Conservation (phyloP, 495 filamentous ascomycete genomes). For the Penicillium odoratum region DNA sequence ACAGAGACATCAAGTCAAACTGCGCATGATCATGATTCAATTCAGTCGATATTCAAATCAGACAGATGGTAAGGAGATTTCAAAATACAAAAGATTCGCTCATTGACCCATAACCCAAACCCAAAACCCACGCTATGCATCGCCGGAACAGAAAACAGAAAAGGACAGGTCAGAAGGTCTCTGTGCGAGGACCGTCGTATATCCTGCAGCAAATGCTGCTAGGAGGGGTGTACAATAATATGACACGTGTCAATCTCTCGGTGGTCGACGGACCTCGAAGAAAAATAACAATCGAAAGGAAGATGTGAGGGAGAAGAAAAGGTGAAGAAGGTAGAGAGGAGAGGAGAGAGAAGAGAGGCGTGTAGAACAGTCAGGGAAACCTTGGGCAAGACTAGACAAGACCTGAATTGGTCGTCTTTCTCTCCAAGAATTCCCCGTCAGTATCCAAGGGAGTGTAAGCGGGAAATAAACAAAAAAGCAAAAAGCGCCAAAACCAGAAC, state of each 20-base stretch:
- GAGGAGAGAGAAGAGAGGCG: constrained; percentile 9
- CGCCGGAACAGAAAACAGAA: constrained; percentile 11
- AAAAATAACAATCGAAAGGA: constrained; percentile 7
- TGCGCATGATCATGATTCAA: neutral
- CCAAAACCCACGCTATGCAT: constrained; percentile 34
- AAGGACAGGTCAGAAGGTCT: constrained; percentile 7
- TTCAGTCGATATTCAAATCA: neutral
- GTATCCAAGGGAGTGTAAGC: neutral
- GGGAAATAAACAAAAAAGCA: neutral
- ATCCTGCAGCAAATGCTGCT: constrained; percentile 18
- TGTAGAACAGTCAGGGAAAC: neutral
- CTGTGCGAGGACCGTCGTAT: constrained; percentile 1
- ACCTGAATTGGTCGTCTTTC: neutral
- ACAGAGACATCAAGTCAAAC: neutral
- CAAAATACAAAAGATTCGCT: constrained; percentile 22
- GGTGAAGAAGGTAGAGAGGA: constrained; percentile 4
- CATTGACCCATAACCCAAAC: constrained; percentile 16
- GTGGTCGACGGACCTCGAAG: constrained; percentile 11
- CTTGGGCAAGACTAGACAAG: neutral
- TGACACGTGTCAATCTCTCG: constrained; percentile 26
- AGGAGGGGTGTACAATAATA: constrained; percentile 15
- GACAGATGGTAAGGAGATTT: neutral
- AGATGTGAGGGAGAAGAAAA: constrained; percentile 5
- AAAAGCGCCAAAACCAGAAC: constrained; percentile 9
- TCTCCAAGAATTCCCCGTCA: neutral